phyloP scores from a whole-genome alignment of 2,329 filamentous ascomycete genomes.

The Tricladium varicosporioides region DNA sequence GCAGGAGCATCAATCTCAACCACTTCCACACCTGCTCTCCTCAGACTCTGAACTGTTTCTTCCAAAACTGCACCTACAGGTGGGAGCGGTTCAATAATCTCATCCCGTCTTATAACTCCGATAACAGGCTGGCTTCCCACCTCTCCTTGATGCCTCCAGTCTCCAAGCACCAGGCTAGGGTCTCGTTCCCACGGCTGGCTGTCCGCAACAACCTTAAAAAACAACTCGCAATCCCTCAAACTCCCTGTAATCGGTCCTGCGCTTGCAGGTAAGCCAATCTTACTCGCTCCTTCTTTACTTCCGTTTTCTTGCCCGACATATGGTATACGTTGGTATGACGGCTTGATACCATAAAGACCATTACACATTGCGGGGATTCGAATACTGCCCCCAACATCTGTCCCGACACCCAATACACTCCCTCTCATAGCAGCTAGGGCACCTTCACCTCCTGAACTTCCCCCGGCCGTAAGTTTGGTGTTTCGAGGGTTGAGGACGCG shows the following conservation, averaged over 20 bases:
- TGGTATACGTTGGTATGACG: constrained; percentile 39
- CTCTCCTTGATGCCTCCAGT: constrained; percentile 36
- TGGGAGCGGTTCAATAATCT: constrained; percentile 49
- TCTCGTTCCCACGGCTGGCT: constrained; percentile 49
- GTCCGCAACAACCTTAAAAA: constrained; percentile 49
- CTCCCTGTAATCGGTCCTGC: constrained; percentile 47
- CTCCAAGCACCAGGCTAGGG: constrained; percentile 42
- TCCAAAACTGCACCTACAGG: constrained; percentile 46
- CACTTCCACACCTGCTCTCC: constrained; percentile 49
- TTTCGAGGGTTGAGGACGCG: constrained; percentile 63
- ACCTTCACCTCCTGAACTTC: constrained; percentile 63
- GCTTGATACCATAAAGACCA: constrained; percentile 51
- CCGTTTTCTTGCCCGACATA: constrained; percentile 44
- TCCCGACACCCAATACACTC: constrained; percentile 55
- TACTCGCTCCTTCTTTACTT: constrained; percentile 51
- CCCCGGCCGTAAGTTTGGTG: constrained; percentile 56
- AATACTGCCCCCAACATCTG: constrained; percentile 55
- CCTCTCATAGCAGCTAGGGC: constrained; percentile 58
- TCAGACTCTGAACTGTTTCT: constrained; percentile 41
- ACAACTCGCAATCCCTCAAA: constrained; percentile 46
- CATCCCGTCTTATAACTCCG: constrained; percentile 49
- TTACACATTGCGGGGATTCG: constrained; percentile 46
- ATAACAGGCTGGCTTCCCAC: constrained; percentile 36
- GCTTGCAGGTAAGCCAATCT: constrained; percentile 45
- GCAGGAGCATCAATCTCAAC: constrained; percentile 55